Evolutionary conservation across 805 yeast species (phyloP), one percentile per base, ranked within the genome.

Genomic region (Pichia exigua): DNA sequence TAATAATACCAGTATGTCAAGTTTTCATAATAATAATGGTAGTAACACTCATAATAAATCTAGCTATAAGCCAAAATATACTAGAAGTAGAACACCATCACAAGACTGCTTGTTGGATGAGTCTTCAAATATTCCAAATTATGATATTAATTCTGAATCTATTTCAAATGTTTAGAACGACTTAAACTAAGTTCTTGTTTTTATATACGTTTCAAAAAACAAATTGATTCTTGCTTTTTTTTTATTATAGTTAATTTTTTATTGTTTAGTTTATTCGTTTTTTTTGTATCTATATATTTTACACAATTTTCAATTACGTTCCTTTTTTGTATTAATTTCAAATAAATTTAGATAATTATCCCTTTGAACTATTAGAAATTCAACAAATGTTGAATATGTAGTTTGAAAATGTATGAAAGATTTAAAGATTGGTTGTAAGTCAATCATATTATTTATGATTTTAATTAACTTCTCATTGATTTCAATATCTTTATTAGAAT

Each of bases 381-480:
- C 65, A 1, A 73, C 72, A 61, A 82, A 83, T 22, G 68, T 71
- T n/a, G 69, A 62, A 59, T 80, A 85, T 1, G 69, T 61, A 0
- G 76, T 69, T 49, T 77, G 70, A 61, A 82, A 85, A 28, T 72
- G 70, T 2, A 73, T 66, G 45, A 84, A 62, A 20, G 75, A 76
- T 56, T 74, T 73, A 59, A 85, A 83, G 18, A 82, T 64, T 0
- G 83, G 82, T 45, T 71, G 65, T 48, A 83, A 59, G 6, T 71
- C 72, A 22, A 72, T 67, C 62, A 85, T 68, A 28, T 73, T 71
- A 39, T 78, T 73, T 20, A 80, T 68, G 48, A 76, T 76, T 10
- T 65, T 63, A 17, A 75, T 48, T 3, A 78, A 56, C 8, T 69
- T 74, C 12, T 49, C 49, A 52, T 54, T 58, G n/a, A 48, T 45